Evolutionary conservation across 139 green algal species (phyloP).

Genomic region (Micractinium conductrix): DNA sequence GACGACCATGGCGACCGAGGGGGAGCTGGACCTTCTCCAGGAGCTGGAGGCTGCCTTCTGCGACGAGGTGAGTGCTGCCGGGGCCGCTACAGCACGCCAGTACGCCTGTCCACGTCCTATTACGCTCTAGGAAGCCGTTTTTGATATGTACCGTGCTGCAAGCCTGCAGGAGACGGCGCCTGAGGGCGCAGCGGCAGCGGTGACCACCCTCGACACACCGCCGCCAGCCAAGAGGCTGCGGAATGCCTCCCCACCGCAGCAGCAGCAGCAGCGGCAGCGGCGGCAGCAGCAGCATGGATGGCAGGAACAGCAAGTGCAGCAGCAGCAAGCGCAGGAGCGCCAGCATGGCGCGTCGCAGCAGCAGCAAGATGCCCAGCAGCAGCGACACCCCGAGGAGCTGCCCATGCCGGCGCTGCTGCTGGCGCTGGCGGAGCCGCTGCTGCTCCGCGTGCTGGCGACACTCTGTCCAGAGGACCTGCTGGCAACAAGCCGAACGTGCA

Average conservation of each 20-base stretch:
- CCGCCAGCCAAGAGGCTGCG: conserved; percentile 4
- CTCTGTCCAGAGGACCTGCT: conserved; percentile 51
- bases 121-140: too few species aligned
- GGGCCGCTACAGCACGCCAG: too few species aligned
- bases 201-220: too few species aligned
- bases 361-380: background rate
- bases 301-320: background rate
- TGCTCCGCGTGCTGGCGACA: conserved; percentile 50
- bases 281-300: too few species aligned
- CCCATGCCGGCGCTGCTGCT: background rate
- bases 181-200: background rate
- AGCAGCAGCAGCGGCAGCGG: too few species aligned
- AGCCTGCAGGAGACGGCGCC: background rate
- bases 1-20: too few species aligned
- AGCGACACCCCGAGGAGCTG: background rate
- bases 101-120: too few species aligned
- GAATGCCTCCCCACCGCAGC: too few species aligned
- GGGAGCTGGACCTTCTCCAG: background rate
- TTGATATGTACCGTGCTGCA: too few species aligned
- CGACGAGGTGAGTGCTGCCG: background rate
- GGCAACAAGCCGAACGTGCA: background rate
- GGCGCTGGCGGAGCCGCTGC: conserved; percentile 1
- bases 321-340: background rate
- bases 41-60: background rate
- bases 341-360: background rate